Conservation (phyloP, 139 green algal genomes). For the Asterochloris erici region DNA sequence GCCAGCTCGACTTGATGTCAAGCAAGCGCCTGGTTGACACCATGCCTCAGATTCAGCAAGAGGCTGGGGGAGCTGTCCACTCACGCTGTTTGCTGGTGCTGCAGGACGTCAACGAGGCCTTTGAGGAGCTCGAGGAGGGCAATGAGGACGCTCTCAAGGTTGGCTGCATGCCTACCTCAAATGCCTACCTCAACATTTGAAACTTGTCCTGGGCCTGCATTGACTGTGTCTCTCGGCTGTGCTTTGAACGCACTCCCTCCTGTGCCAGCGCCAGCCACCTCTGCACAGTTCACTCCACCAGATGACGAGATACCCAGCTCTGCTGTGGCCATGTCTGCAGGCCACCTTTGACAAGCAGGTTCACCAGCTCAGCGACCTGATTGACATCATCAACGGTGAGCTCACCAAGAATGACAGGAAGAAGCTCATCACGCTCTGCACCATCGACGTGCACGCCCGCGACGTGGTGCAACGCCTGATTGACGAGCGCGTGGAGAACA, state of each 20-base stretch:
- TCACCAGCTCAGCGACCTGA: constrained; percentile 75
- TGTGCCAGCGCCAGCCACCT: neutral
- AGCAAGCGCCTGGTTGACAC: no score
- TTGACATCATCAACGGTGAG: constrained; percentile 82
- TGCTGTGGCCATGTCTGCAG: constrained; percentile 6
- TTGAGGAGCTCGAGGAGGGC: constrained; percentile 90
- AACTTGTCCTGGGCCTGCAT: neutral
- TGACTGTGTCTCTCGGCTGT: neutral
- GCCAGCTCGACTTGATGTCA: neutral
- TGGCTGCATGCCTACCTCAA: neutral
- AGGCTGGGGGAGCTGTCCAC: no score
- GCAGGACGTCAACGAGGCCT: constrained; percentile 79
- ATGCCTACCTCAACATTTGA: neutral
- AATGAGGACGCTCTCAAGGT: constrained; percentile 90
- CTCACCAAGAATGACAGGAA: constrained; percentile 79
- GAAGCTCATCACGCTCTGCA: constrained; percentile 95
- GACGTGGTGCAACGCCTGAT: constrained; percentile 86
- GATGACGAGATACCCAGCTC: neutral
- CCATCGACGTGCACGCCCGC: constrained; percentile 90
- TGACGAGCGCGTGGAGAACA: constrained; percentile 77
- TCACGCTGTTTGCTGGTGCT: no score
- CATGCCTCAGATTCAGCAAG: no score
- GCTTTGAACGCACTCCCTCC: neutral
- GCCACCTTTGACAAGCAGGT: constrained; percentile 49
- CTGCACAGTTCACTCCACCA: neutral